phyloP scores from a whole-genome alignment of 257 asterid genomes.

The Hygrophila difformis region DNA sequence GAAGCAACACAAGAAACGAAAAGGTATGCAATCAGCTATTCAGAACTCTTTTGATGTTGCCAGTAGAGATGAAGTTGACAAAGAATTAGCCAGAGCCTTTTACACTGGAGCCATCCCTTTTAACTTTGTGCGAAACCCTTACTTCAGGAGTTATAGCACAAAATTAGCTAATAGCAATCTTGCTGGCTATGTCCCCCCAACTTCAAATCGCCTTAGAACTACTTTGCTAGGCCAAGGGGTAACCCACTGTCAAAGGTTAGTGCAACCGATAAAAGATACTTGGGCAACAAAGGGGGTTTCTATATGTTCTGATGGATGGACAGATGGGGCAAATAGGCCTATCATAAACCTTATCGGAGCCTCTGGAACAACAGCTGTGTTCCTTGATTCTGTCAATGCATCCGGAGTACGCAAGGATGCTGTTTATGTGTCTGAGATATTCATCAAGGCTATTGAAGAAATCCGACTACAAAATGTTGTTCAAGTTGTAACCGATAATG shows the following conservation, averaged over 20 bases:
- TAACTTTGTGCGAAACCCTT: neutral
- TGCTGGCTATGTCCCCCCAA: neutral
- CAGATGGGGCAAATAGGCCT: neutral
- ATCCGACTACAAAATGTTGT: neutral
- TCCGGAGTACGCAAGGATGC: neutral
- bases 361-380: neutral
- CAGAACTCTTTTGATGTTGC: too few relatives aligned
- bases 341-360: neutral
- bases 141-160: neutral
- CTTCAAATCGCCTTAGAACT: neutral
- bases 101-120: neutral
- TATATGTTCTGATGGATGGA: neutral
- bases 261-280: neutral
- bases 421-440: neutral
- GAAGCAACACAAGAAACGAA: conserved; percentile 17
- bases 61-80: too few relatives aligned
- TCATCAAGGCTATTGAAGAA: neutral
- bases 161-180: neutral
- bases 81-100: neutral
- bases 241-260: neutral
- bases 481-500: neutral
- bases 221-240: neutral
- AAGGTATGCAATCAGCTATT: conserved; percentile 14
- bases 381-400: neutral
- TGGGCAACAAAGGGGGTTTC: neutral